These are phyloP conservation scores for Macrophomina phaseolina DNA, from an alignment of 2,329 filamentous ascomycete genomes.

Conservation along the genomic window DNA sequence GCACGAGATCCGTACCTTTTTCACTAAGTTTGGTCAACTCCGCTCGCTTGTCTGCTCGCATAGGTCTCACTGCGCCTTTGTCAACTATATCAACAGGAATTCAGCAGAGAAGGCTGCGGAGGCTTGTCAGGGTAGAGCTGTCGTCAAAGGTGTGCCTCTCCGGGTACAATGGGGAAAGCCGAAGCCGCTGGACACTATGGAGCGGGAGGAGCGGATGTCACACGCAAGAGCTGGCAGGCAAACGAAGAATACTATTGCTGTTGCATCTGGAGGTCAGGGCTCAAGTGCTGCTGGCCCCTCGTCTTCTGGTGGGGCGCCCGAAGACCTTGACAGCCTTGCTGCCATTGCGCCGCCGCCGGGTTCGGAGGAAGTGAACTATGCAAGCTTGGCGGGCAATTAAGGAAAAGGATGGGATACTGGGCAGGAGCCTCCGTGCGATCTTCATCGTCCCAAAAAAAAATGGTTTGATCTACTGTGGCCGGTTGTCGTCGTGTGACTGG, in stretches of 20 bases:
- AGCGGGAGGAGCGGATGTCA: constrained; percentile 79
- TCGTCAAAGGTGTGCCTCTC: constrained; percentile 89
- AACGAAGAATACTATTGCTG: constrained; percentile 34
- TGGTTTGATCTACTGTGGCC: constrained; percentile 32
- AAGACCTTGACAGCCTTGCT: constrained; percentile 51
- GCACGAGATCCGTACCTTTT: constrained; percentile 87
- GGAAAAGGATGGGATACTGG: too few relatives aligned
- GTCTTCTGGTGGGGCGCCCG: constrained; percentile 51
- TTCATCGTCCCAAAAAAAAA: constrained; percentile 10
- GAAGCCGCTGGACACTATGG: constrained; percentile 88
- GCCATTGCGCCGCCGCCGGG: constrained; percentile 80
- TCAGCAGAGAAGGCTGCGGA: constrained; percentile 85
- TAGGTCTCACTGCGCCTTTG: constrained; percentile 94
- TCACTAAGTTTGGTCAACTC: constrained; percentile 85
- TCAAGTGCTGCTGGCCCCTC: constrained; percentile 35
- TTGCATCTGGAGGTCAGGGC: constrained; percentile 34
- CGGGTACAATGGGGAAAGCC: constrained; percentile 92
- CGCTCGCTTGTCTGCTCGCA: constrained; percentile 95
- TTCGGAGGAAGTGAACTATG: constrained; percentile 80
- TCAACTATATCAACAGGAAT: constrained; percentile 88
- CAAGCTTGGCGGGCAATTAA: constrained; percentile 83
- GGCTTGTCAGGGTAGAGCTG: constrained; percentile 82
- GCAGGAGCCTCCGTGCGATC: too few relatives aligned
- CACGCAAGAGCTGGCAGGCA: constrained; percentile 78
- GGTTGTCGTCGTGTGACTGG: constrained; percentile 26